Conservation (phyloP, 805 yeast species). For the Yarrowia keelungensis region DNA sequence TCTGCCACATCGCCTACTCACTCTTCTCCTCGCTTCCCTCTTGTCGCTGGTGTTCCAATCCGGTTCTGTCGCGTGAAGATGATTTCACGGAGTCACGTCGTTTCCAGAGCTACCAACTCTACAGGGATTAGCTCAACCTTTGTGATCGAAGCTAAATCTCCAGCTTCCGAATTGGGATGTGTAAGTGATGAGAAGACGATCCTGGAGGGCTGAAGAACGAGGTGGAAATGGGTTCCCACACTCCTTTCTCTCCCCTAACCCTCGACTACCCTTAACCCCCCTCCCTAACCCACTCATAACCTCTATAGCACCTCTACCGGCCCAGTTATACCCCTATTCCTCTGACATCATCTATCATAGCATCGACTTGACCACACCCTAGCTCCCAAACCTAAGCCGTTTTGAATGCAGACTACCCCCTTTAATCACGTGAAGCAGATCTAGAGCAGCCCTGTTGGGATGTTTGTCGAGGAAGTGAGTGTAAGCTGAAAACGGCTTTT, state of each 20-base stretch:
- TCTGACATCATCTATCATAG: background rate
- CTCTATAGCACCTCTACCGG: background rate
- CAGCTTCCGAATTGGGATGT: constrained; percentile 23
- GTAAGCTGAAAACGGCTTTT: background rate
- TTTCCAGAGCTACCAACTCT: constrained; percentile 13
- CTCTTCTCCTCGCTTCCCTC: background rate
- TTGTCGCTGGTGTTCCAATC: background rate
- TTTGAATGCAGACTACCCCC: constrained; percentile 1
- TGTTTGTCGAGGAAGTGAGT: no score
- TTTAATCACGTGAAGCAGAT: constrained; percentile 24
- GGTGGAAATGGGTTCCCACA: no score
- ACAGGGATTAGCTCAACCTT: constrained; percentile 3
- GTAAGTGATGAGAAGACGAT: background rate
- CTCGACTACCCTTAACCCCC: no score
- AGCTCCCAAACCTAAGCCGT: no score
- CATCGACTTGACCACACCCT: no score
- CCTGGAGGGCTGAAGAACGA: no score
- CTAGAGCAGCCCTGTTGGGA: background rate
- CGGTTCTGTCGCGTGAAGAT: constrained; percentile 20
- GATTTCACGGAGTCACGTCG: constrained; percentile 28
- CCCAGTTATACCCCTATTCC: background rate
- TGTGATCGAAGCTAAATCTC: background rate
- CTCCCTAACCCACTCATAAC: background rate
- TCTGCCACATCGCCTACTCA: background rate
- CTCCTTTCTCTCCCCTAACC: no score